Evolutionary conservation across 225 moss, liverwort and hornwort species (phyloP), one percentile per base, ranked within the genome.

Genomic region (Polytrichum commune): DNA sequence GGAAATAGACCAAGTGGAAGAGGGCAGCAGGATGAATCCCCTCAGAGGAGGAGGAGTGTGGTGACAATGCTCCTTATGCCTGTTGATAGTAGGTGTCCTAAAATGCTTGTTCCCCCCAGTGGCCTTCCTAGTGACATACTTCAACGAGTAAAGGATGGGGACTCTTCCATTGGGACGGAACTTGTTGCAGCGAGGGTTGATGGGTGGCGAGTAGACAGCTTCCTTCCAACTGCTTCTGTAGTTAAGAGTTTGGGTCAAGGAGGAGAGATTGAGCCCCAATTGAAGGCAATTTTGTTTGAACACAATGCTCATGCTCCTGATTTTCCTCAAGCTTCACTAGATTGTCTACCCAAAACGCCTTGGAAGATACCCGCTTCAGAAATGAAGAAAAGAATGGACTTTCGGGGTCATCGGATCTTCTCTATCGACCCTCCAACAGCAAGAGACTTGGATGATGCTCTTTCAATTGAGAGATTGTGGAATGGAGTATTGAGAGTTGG

Each of bases 391-490:
- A 85, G 97, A 78, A 73, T 73, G 62, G 94, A 94, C 73, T 73
- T 97, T 10, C 77, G 97, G 62, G 79, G 73, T 66, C 76, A 77
- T 29, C 83, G 97, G 64, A 78, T 97, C 65, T 97, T 97, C 63
- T 92, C 94, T 28, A 91, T 97, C 28, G 97, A 97, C 54, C 94
- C 97, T 27, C 84, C 91, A 38, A 92, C 94, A 26, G 97, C 97
- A 9, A 88, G 88, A 75, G 94, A 97, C 72, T 83, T 97, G 78
- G 97, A 97, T 72, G 97, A 97, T 84, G 97, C 94, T 54, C 81
- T 97, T 78, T 97, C 97, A 22, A 35, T 94, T 27, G 90, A 97
- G 74, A 85, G 73, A 60, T 73, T 91, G 65, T 81, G 66, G 29
- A 82, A 92, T 69, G 97, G 94, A 30, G 66, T 69, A 19, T 7